Evolutionary conservation across 352 stramenopile species (phyloP).

Genomic region (Detonula confervacea): DNA sequence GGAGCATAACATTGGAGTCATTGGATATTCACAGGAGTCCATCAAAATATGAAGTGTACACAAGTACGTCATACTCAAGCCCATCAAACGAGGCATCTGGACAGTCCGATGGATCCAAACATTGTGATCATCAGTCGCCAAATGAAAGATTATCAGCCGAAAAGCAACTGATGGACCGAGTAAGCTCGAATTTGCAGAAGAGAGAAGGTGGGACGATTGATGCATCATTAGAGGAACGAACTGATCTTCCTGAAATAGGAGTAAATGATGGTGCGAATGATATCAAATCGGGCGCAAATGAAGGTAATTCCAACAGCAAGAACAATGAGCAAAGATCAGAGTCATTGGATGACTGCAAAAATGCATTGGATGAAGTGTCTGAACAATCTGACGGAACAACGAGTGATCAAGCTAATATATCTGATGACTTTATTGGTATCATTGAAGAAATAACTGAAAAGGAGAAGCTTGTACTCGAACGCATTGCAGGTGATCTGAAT

Average conservation of each 20-base stretch:
- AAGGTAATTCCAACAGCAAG: neutral
- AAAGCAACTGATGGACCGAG: no score
- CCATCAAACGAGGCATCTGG: no score
- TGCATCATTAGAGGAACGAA: neutral
- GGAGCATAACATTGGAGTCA: no score
- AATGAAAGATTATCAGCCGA: neutral
- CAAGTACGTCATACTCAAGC: no score
- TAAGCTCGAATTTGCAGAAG: no score
- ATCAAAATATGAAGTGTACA: no score
- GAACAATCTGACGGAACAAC: neutral
- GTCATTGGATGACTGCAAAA: neutral
- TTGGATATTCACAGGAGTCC: no score
- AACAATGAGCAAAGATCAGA: neutral
- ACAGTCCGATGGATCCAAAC: no score
- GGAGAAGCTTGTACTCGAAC: neutral
- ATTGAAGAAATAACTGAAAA: neutral
- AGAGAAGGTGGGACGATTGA: neutral
- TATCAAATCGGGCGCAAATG: neutral
- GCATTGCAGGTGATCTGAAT: neutral
- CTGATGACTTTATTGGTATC: neutral
- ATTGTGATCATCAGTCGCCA: neutral
- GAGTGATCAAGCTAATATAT: neutral
- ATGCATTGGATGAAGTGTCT: neutral
- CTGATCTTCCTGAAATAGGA: neutral
- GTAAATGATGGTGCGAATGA: neutral